Evolutionary conservation across 1,284 basidiomycete genomes (phyloP), one percentile per base, ranked within the genome.

Genomic region (Exobasidium rhododendri): DNA sequence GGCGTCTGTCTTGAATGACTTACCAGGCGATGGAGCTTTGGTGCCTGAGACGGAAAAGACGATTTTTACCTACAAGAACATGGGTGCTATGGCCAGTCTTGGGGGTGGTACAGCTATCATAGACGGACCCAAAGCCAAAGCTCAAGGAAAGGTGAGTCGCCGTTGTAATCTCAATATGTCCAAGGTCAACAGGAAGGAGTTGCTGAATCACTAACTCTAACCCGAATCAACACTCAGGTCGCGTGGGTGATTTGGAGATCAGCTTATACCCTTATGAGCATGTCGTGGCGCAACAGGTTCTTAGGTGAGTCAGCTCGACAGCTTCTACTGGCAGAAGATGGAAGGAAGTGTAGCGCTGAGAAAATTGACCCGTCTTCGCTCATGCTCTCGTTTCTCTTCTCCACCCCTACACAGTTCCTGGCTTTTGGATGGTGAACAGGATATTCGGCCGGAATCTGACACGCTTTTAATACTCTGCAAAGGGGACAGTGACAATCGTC

Each of bases 181-280:
- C 35, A 40, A 40, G 35, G 7, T 7, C 35, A 40, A 40, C 35
- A 40, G n/a, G n/a, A n/a, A n/a, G n/a, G n/a, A n/a, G n/a, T n/a
- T n/a, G n/a, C n/a, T n/a, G n/a, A n/a, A n/a, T n/a, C n/a, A n/a
- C n/a, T n/a, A n/a, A n/a, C n/a, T n/a, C n/a, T n/a, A n/a, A n/a
- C n/a, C n/a, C n/a, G n/a, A n/a, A n/a, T n/a, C n/a, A n/a, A n/a
- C n/a, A n/a, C n/a, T 10, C 35, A 40, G 35, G 54, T 72, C 43
- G 89, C 89, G n/a, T 91, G 88, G 87, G 81, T 90, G 28, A 81
- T 89, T 44, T 90, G 89, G 89, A 82, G 89, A 61, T 87, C 86
- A 26, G 89, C 89, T 1, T 90, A 91, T 80, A 88, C 89, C 73
- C 89, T 88, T 4, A 86, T 87, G 84, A 88, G 59, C 26, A 10